Conservation (phyloP, 306 rosid genomes). For the Trifolium repens region DNA sequence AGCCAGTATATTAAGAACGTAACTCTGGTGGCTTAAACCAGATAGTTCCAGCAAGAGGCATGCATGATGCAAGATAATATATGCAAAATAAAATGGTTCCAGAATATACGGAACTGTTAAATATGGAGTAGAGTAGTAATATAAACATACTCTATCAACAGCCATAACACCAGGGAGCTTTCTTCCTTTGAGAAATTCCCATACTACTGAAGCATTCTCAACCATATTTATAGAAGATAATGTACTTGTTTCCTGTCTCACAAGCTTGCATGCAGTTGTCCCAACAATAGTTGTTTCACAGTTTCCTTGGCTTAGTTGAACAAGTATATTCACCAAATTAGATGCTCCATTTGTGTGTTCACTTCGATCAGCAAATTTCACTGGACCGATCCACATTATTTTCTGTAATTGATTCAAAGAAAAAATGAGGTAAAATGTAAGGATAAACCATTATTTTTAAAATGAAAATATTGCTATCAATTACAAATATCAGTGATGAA, state of each 20-base stretch:
- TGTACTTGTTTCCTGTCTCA: conserved; percentile 58
- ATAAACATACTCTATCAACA: conserved; percentile 69
- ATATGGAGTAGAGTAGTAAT: conserved; percentile 5
- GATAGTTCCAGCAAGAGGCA: conserved; percentile 25
- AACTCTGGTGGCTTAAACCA: conserved; percentile 2
- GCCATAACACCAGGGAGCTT: conserved; percentile 85
- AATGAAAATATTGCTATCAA: conserved; percentile 10
- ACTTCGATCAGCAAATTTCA: conserved; percentile 58
- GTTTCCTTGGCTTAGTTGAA: conserved; percentile 52
- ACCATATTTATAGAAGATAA: conserved; percentile 51
- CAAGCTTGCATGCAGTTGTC: conserved; percentile 58
- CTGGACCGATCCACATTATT: conserved; percentile 82
- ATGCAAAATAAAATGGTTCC: neutral
- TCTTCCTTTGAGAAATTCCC: conserved; percentile 93
- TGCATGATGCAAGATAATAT: neutral
- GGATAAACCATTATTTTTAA: conserved; percentile 14
- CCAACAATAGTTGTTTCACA: conserved; percentile 78
- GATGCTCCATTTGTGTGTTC: conserved; percentile 56
- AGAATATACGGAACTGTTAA: no score
- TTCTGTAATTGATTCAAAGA: conserved; percentile 57
- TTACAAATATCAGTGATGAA: neutral
- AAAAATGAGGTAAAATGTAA: conserved; percentile 30
- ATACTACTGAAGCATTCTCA: conserved; percentile 78
- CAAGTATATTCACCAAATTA: conserved; percentile 67
- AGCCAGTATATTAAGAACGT: no score